Base-by-base conservation (phyloP, 495 filamentous ascomycete genomes). In the Aspergillus ellipticus region DNA sequence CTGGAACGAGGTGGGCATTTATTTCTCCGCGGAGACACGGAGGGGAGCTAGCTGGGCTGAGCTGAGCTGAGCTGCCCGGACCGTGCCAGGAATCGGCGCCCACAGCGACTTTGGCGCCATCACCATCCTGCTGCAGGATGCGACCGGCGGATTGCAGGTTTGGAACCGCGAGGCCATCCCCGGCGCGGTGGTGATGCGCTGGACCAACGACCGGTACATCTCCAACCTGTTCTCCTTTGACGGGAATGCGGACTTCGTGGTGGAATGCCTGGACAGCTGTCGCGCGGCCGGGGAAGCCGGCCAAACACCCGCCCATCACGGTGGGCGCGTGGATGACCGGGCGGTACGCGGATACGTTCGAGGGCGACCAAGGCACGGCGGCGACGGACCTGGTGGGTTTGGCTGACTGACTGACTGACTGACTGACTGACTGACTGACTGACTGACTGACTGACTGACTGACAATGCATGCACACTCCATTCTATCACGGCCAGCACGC, bases 51-150 rank as follows among this genome's bases (percentile, higher is more conserved):
- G n/a, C n/a, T n/a, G n/a, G n/a, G n/a, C n/a, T n/a, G n/a, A n/a
- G n/a, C n/a, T n/a, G n/a, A n/a, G n/a, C n/a, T n/a, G n/a, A n/a
- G n/a, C 11, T 3, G 4, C 15, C n/a, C 6, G 11, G 0, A 16
- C 19, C 15, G 11, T 19, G 2, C 4, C 48, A 67, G 77, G 51
- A 57, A 77, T 62, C 59, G 79, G 78, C 11, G 80, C 78, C 0
- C 80, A 83, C 51, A 81, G 75, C 0, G 80, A 82, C 60, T 82
- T 72, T 65, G 74, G 77, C 15, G 69, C 63, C 7, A 64, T 80
- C 2, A 80, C 78, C 0, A 64, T 82, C 0, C 66, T 82, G n/a
- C 61, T 79, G 13, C 66, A 69, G 54, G 73, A 79, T 52, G 47
- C 65, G 6, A 62, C 55, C 26, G 66, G 66, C 13, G 70, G 79